Evolutionary conservation across 2,329 filamentous ascomycete genomes (phyloP).

Genomic region (Harringtonia aguacate): DNA sequence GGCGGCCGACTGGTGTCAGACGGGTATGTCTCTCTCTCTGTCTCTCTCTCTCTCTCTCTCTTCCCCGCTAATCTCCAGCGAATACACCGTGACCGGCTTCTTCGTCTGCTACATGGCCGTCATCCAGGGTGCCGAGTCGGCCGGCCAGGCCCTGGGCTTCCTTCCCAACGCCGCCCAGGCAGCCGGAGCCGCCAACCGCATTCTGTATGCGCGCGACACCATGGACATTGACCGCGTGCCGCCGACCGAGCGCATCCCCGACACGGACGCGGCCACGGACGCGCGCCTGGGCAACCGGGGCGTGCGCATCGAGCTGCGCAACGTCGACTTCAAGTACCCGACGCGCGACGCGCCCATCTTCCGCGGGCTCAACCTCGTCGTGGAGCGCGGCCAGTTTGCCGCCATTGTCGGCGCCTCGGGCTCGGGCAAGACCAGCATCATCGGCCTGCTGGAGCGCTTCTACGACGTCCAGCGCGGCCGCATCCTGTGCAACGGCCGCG

Average conservation of each 20-base stretch:
- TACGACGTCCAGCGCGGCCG: conserved; percentile 56
- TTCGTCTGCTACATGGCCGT: conserved; percentile 54
- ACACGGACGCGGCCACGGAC: conserved; percentile 27
- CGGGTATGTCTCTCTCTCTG: background rate
- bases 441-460: conserved; percentile 56
- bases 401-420: conserved; percentile 61
- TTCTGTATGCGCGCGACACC: conserved; percentile 39
- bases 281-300: conserved; percentile 1
- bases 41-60: background rate
- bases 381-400: conserved; percentile 59
- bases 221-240: conserved; percentile 23
- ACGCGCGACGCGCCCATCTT: conserved; percentile 47
- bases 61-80: conserved; percentile 18
- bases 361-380: conserved; percentile 49
- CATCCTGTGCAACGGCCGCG: conserved; percentile 52
- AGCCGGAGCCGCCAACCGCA: conserved; percentile 47
- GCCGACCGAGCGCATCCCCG: conserved; percentile 25
- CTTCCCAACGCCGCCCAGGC: conserved; percentile 54
- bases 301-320: conserved; percentile 43
- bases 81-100: conserved; percentile 36
- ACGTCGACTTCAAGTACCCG: conserved; percentile 51
- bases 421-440: conserved; percentile 59
- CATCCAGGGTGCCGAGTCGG: conserved; percentile 55
- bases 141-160: conserved; percentile 57
- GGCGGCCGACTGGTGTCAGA: conserved; percentile 47